phyloP scores from a whole-genome alignment of 2,329 filamentous ascomycete genomes.

The Hypoxylon sp. region DNA sequence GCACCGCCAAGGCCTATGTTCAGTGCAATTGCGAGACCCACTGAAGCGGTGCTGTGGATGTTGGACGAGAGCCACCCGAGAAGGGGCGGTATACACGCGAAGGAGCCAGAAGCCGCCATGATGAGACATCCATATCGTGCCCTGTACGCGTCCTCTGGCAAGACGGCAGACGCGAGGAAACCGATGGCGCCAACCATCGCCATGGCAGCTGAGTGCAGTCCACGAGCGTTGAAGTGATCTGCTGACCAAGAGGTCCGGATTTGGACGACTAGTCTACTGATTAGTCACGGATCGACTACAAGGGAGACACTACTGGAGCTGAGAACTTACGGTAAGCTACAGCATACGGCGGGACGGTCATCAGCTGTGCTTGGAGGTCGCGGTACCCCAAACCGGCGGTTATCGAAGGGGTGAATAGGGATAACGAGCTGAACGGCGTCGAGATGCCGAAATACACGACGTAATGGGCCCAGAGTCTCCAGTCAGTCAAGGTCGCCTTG shows the following conservation, averaged over 20 bases:
- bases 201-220: conserved; percentile 57
- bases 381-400: conserved; percentile 54
- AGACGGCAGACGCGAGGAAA: conserved; percentile 71
- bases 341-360: conserved; percentile 75
- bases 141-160: conserved; percentile 70
- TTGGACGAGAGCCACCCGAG: conserved; percentile 77
- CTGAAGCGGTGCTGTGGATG: conserved; percentile 71
- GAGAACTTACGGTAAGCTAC: conserved; percentile 55
- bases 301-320: not conserved
- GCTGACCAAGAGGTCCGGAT: conserved; percentile 68
- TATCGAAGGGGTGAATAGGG: conserved; percentile 68
- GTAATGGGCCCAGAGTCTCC: conserved; percentile 75
- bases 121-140: conserved; percentile 75
- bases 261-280: conserved; percentile 40
- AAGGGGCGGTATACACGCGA: conserved; percentile 75
- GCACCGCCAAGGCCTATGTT: conserved; percentile 75
- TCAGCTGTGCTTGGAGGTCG: conserved; percentile 66
- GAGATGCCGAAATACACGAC: conserved; percentile 58
- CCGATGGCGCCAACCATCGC: conserved; percentile 59
- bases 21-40: conserved; percentile 75
- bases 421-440: conserved; percentile 49
- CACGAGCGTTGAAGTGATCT: conserved; percentile 69
- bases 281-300: not conserved
- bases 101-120: conserved; percentile 73
- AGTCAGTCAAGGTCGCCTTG: conserved; percentile 73